These are phyloP conservation scores for Sphagnum fallax DNA, from an alignment of 228 moss, liverwort and hornwort genomes.

Conservation along the genomic window DNA sequence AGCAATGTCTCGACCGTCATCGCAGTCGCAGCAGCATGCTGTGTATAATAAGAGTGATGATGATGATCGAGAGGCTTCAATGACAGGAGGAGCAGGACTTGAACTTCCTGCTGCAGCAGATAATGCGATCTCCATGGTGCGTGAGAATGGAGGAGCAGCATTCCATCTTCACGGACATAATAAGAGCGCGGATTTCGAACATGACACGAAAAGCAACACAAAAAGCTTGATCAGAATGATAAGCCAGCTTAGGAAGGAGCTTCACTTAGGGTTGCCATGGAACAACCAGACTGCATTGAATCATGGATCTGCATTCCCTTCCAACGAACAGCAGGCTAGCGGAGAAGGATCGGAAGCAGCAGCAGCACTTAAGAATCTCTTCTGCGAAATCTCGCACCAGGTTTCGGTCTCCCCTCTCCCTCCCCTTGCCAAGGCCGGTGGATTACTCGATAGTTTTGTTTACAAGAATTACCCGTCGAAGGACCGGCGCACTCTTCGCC, in stretches of 20 bases:
- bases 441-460: constrained; percentile 42
- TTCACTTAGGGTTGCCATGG: constrained; percentile 37
- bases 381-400: constrained; percentile 25
- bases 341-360: constrained; percentile 2
- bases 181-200: constrained; percentile 40
- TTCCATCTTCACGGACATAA: constrained; percentile 24
- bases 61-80: too few species aligned
- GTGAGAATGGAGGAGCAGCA: constrained; percentile 11
- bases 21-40: too few species aligned
- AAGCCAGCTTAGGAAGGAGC: constrained; percentile 39
- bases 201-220: constrained; percentile 22
- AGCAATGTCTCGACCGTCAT: too few species aligned
- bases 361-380: not conserved
- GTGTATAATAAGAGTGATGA: too few species aligned
- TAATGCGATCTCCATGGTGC: constrained; percentile 13
- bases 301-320: constrained; percentile 14
- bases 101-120: too few species aligned
- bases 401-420: constrained; percentile 28
- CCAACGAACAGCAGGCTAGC: too few species aligned
- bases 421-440: constrained; percentile 5
- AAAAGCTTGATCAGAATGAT: constrained; percentile 9
- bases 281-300: not conserved
- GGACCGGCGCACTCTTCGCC: constrained; percentile 30
- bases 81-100: too few species aligned
- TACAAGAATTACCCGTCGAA: constrained; percentile 38